These are phyloP conservation scores for Aspergillus sp. DNA, from an alignment of 2,329 filamentous ascomycete genomes.

Conservation along the genomic window DNA sequence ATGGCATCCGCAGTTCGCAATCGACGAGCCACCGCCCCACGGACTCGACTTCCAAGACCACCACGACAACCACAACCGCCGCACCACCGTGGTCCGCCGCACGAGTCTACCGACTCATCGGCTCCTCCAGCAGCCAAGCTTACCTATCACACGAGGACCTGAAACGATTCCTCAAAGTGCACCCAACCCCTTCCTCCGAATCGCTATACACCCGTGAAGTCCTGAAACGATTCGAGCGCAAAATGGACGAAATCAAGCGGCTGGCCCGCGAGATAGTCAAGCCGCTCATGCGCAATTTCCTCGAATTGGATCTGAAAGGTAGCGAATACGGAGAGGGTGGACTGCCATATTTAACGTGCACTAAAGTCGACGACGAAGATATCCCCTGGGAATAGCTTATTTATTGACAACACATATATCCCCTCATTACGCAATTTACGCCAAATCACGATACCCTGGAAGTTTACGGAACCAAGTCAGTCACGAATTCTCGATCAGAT, in stretches of 20 bases:
- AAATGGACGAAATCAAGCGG: conserved; percentile 84
- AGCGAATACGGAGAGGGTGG: conserved; percentile 42
- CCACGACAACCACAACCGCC: conserved; percentile 20
- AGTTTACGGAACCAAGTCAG: not conserved
- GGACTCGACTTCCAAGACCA: conserved; percentile 15
- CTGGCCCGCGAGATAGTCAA: conserved; percentile 80
- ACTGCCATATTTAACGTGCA: conserved; percentile 67
- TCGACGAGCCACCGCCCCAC: conserved; percentile 15
- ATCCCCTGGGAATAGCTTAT: conserved; percentile 58
- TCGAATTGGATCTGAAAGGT: conserved; percentile 72
- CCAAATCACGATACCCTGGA: not conserved
- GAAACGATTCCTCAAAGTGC: conserved; percentile 84
- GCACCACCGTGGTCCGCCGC: conserved; percentile 51
- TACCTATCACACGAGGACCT: conserved; percentile 86
- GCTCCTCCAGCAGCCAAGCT: conserved; percentile 59
- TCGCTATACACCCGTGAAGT: conserved; percentile 81
- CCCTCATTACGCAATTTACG: not conserved
- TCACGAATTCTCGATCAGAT: not conserved
- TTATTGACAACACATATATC: not conserved
- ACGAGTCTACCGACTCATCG: conserved; percentile 75
- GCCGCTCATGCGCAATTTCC: conserved; percentile 80
- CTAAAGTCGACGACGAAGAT: conserved; percentile 62
- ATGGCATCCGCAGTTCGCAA: conserved; percentile 14
- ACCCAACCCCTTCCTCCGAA: conserved; percentile 60
- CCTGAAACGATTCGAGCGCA: conserved; percentile 78